Percentiles rank a stretch among this genome's conserved stretches.
These are phyloP conservation scores for Mallotus nudiflorus DNA, from an alignment of 345 rosid species.

Conservation along the genomic window DNA sequence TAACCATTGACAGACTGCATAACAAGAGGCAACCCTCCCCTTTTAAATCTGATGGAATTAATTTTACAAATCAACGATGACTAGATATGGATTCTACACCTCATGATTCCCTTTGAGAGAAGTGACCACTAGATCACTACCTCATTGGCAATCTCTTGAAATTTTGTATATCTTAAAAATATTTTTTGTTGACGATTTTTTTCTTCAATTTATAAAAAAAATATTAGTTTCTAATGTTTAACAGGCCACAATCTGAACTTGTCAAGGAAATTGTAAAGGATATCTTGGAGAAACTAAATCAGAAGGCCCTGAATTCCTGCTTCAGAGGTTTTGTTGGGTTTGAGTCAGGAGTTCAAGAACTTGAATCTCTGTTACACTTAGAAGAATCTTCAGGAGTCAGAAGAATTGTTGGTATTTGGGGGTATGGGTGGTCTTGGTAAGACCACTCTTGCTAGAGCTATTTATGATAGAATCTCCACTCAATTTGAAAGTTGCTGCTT, in stretches of 20 bases:
- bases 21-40: no score
- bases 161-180: no score
- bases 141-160: no score
- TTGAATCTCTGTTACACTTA: background rate
- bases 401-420: constrained; percentile 5
- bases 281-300: background rate
- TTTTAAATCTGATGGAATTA: no score
- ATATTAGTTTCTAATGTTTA: no score
- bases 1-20: no score
- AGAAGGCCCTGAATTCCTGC: background rate
- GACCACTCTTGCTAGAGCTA: constrained; percentile 4
- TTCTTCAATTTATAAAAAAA: no score
- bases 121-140: no score
- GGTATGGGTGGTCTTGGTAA: constrained; percentile 13
- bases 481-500: background rate
- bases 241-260: constrained; percentile 4
- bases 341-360: background rate
- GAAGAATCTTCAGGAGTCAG: background rate
- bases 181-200: no score
- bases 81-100: no score
- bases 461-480: background rate
- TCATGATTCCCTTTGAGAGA: no score
- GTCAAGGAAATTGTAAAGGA: background rate
- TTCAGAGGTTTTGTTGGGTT: constrained; percentile 4
- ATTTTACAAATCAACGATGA: no score